Base-by-base conservation (phyloP, 2,329 filamentous ascomycete species). In the Sporothrix globosa region DNA sequence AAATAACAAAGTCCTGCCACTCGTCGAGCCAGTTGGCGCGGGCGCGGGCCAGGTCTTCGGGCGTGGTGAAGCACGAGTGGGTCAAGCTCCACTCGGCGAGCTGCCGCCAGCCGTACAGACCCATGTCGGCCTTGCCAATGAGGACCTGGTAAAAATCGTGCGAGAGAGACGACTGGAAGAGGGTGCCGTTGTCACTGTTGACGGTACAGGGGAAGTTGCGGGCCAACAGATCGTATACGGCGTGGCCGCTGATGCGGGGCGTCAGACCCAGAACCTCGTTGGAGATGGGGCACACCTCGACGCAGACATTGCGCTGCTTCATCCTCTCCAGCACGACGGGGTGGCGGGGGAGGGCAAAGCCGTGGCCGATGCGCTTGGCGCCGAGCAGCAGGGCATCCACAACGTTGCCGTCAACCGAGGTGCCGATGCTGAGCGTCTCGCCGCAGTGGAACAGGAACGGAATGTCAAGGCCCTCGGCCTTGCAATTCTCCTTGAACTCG, bases 81-180 rank as follows among this genome's bases (percentile, higher is more conserved):
- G 88, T 81, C 17, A 90, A 79, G 74, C 88, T 90, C 88, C 88
- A 90, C 73, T 85, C 79, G 19, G 82, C 82, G 27, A 90, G 83
- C 78, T 92, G 90, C 76, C 90, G 90, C 88, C 90, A 91, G 56
- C 90, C 90, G 73, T 87, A 87, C 0, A 93, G 78, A 21, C 84
- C 86, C 84, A 93, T 91, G 70, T 87, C 84, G 14, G 84, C 82
- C 58, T 87, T 88, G 63, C 91, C 91, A 9, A 91, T 85, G 83
- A 93, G 88, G 71, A 90, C 84, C 76, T 93, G 91, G 77, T 92
- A 93, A 76, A 93, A 92, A 76, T 93, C 91, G 74, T 92, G 90
- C 0, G 89, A 90, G 56, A 93, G 83, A 1, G 88, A 88, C 17
- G 90, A 92, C 73, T 89, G 84, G 77, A 92, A 93, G 0, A 92